Base-by-base conservation (phyloP, 768 basidiomycete genomes). In the Cyclocybe aegerita region DNA sequence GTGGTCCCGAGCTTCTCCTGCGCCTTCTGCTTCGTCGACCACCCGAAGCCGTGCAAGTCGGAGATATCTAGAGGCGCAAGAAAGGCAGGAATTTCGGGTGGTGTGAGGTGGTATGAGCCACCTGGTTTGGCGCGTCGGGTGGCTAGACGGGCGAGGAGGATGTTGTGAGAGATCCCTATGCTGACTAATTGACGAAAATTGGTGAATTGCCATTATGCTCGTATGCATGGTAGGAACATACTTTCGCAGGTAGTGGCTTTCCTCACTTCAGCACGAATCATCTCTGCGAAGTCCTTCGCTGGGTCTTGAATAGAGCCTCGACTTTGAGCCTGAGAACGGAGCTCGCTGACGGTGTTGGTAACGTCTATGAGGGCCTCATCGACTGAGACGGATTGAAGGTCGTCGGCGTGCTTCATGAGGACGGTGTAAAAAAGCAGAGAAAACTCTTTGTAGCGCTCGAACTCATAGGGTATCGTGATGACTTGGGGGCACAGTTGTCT, bases 321-420 rank as follows among this genome's bases (percentile, higher is more conserved):
- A 3, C 60, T 60, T 16, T 58, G 54, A 16, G 55, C 60, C 53
- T 65, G 64, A 15, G 52, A 56, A 42, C 63, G 66, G 35, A 70
- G 64, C 52, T 72, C 76, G 9, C 70, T 73, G 36, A 90, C 78
- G 0, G 77, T 73, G 4, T 70, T 77, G 0, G 90, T 86, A 11
- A 95, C 91, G 50, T 98, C 95, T 52, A 98, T 84, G 16, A 98
- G 77, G 0, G 93, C 96, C 65, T 99, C 97, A 53, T 99, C 97
- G 4, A 98, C 90, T 1, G 93, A 96, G 11, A 98, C 95, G 1
- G 95, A 94, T 69, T 98, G 87, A 2, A 98, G 74, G 57, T 94
- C 92, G 60, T 97, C 92, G 16, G 93, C 91, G 61, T 89, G 84
- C 0, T 79, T 73, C 85, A 98, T 90, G 31, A 98, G 77, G 47